A percentile compares a stretch with the other conserved stretches of the same genome.
Conservation (phyloP, 2,329 filamentous ascomycete species). For the Taxawa tesnikishii region DNA sequence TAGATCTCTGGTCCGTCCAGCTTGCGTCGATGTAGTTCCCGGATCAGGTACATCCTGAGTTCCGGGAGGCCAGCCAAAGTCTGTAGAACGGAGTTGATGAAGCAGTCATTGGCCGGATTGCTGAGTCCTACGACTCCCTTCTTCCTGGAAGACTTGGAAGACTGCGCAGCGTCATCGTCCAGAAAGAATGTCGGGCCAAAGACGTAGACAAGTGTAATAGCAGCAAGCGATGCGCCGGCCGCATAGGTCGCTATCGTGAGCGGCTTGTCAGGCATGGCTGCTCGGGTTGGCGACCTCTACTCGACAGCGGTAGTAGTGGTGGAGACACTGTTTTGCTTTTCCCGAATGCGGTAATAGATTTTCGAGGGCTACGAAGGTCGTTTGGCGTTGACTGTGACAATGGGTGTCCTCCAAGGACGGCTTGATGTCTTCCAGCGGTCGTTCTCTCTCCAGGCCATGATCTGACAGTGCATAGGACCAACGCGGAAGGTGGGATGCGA, state of each 20-base stretch:
- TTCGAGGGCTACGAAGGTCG: neutral
- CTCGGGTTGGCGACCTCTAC: neutral
- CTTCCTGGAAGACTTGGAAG: conserved; percentile 51
- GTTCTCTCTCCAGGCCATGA: no score
- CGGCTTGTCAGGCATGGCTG: conserved; percentile 65
- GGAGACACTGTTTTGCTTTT: neutral
- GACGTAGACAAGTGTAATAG: conserved; percentile 90
- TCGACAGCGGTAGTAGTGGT: neutral
- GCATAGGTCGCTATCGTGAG: conserved; percentile 84
- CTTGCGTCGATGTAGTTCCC: conserved; percentile 73
- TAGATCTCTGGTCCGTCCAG: conserved; percentile 73
- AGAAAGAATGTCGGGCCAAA: conserved; percentile 96
- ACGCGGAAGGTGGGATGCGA: no score
- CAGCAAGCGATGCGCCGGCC: conserved; percentile 86
- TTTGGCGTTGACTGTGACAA: neutral
- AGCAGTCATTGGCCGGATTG: conserved; percentile 76
- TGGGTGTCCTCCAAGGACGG: no score
- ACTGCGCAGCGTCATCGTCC: conserved; percentile 58
- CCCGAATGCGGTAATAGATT: neutral
- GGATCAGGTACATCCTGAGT: conserved; percentile 80
- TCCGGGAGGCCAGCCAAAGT: conserved; percentile 83
- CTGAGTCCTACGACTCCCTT: conserved; percentile 78
- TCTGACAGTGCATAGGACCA: no score
- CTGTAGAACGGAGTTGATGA: conserved; percentile 90
- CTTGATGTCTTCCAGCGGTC: no score